Percentiles rank a stretch among this genome's conserved stretches.
phyloP scores from a whole-genome alignment of 2,329 filamentous ascomycete species.

The Phialophora verrucosa region DNA sequence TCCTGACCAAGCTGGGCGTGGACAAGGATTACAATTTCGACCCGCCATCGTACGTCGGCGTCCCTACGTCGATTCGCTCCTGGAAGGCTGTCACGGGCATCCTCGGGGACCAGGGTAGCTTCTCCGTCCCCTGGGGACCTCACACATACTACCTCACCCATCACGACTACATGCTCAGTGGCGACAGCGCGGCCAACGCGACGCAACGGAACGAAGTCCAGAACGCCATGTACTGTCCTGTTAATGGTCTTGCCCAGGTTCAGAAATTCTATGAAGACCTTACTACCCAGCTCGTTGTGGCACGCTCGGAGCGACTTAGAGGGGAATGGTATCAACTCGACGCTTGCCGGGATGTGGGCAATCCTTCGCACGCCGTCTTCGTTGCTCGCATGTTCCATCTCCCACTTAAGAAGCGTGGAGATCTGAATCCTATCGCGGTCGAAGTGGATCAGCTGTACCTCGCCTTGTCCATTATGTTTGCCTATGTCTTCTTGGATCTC shows the following conservation, averaged over 20 bases:
- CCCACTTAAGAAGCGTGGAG: conserved; percentile 38
- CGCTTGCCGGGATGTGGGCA: conserved; percentile 41
- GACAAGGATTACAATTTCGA: conserved; percentile 52
- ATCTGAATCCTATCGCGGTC: conserved; percentile 36
- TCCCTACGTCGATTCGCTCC: conserved; percentile 52
- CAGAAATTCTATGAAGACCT: conserved; percentile 56
- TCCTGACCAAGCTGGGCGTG: conserved; percentile 49
- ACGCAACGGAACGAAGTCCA: conserved; percentile 51
- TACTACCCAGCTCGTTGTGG: conserved; percentile 46
- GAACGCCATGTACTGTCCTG: conserved; percentile 46
- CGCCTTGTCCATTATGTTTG: conserved; percentile 40
- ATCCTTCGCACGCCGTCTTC: conserved; percentile 43
- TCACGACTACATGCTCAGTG: conserved; percentile 56
- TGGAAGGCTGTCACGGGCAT: conserved; percentile 54
- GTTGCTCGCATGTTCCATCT: conserved; percentile 42
- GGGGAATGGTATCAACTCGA: conserved; percentile 44
- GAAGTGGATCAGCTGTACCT: conserved; percentile 41
- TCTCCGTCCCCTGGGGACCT: conserved; percentile 53
- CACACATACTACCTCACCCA: conserved; percentile 47
- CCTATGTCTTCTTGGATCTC: conserved; percentile 42
- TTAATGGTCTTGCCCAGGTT: conserved; percentile 55
- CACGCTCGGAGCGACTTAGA: conserved; percentile 42
- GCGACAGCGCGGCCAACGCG: conserved; percentile 51
- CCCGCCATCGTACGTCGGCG: conserved; percentile 42
- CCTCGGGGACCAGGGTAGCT: conserved; percentile 50